These are phyloP conservation scores for Fusarium kyushuense DNA, from an alignment of 2,329 filamentous ascomycete species.

Conservation along the genomic window DNA sequence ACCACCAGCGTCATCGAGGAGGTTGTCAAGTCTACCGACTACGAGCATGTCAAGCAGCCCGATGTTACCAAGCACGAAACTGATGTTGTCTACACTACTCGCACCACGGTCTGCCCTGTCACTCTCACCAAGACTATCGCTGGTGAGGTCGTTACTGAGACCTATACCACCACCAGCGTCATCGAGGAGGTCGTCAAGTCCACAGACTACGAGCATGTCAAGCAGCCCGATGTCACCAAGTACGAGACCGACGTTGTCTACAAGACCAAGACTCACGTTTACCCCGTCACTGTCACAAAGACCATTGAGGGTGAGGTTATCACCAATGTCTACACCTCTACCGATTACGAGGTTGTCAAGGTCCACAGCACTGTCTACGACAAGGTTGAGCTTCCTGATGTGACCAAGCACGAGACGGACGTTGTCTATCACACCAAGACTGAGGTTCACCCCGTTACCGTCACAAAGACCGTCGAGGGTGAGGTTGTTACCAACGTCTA, in stretches of 20 bases:
- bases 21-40: slow-evolving; percentile 50
- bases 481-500: slow-evolving; percentile 44
- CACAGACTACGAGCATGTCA: slow-evolving; percentile 51
- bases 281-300: slow-evolving; percentile 57
- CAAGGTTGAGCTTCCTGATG: slow-evolving; percentile 55
- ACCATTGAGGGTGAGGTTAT: slow-evolving; percentile 46
- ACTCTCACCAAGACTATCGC: slow-evolving; percentile 53
- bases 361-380: slow-evolving; percentile 52
- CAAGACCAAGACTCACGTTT: slow-evolving; percentile 58
- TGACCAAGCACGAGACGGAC: slow-evolving; percentile 50
- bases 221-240: slow-evolving; percentile 52
- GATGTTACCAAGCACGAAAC: slow-evolving; percentile 53
- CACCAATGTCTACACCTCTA: slow-evolving; percentile 47
- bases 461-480: slow-evolving; percentile 51
- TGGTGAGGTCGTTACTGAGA: slow-evolving; percentile 56
- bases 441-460: slow-evolving; percentile 57
- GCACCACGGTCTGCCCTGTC: slow-evolving; percentile 60
- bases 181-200: slow-evolving; percentile 49
- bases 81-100: slow-evolving; percentile 56
- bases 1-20: slow-evolving; percentile 50
- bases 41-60: slow-evolving; percentile 54
- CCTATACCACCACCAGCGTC: slow-evolving; percentile 46
- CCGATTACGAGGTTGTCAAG: slow-evolving; percentile 49
- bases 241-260: slow-evolving; percentile 51
- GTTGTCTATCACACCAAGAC: slow-evolving; percentile 58